phyloP scores from a whole-genome alignment of 345 rosid species.

The Euphorbia peplus region DNA sequence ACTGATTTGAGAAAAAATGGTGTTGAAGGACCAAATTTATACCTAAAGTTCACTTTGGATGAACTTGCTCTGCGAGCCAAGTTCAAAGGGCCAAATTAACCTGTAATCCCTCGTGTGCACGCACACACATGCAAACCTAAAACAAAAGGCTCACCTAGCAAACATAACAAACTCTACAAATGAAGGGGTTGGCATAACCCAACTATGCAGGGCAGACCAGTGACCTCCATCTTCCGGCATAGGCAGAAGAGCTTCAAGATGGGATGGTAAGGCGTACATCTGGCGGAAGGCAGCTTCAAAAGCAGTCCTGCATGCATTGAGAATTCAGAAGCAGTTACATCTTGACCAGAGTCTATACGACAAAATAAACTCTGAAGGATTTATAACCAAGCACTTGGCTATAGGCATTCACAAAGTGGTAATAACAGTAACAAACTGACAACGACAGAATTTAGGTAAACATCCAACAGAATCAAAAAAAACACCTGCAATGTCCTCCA shows the following conservation, averaged over 20 bases:
- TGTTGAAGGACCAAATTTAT: not conserved
- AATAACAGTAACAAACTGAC: not conserved
- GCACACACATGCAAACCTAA: not conserved
- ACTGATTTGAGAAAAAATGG: too few species aligned
- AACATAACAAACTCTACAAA: constrained; percentile 90
- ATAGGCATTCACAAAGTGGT: not conserved
- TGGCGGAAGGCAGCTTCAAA: constrained; percentile 74
- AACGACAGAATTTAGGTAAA: not conserved
- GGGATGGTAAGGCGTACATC: constrained; percentile 70
- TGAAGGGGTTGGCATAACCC: constrained; percentile 99
- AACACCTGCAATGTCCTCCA: constrained; percentile 36
- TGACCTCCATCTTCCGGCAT: constrained; percentile 90
- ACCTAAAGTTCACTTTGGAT: not conserved
- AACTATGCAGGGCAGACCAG: constrained; percentile 91
- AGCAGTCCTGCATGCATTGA: constrained; percentile 50
- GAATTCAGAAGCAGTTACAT: constrained; percentile 1
- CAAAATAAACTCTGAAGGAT: not conserved
- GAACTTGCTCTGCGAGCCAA: too few species aligned
- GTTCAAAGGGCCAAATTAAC: too few species aligned
- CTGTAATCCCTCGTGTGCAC: too few species aligned
- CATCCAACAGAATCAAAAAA: not conserved
- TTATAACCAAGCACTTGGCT: not conserved
- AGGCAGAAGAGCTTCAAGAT: constrained; percentile 80
- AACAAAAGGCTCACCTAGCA: constrained; percentile 48
- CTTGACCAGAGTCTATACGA: not conserved